Evolutionary conservation across 108 stramenopile species (phyloP), one percentile per base, ranked within the genome.

Genomic region (Mediolabrus comicus): DNA sequence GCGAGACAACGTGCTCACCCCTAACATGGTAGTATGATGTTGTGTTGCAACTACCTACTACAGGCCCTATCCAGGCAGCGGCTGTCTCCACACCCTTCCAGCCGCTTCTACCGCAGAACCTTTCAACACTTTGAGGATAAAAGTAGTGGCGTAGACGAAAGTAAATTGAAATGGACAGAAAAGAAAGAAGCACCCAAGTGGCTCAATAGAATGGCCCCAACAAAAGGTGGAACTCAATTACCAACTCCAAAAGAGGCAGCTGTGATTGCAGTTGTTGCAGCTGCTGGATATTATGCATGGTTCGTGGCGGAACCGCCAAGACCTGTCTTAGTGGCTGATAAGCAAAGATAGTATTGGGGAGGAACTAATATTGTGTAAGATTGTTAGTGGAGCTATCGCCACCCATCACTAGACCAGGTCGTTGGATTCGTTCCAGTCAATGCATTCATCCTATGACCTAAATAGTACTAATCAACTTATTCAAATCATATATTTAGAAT

Each of bases 121-220:
- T n/a, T 0, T 49, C 7, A 49, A 8, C 46, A 7, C 19, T 22
- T 22, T 8, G 46, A 33, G 5, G 7, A 49, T 49, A 49, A 5
- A 1, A 8, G 46, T 9, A 9, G 3, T 24, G 46, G 22, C 14
- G 22, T 49, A 49, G 74, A 75, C 30, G 61, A 77, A 35, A 29
- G 43, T 8, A 17, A 73, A 5, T 41, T 78, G 16, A 78, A 79
- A 14, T 79, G 73, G 75, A 81, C 53, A 10, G 80, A 81, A 29
- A 34, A 64, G 24, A 76, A 81, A 59, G 75, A 81, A 53, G 75
- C 80, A 11, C 80, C 80, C 9, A 71, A 66, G 56, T 81, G 80
- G 80, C 38, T 82, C 10, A 33, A 22, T 28, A 64, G 36, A 31
- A 58, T 82, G 31, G 75, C 81, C 12, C 81, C 81, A 22, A 36